These are phyloP conservation scores for Choanephora cucurbitarum DNA, from an alignment of 371 early-diverging fungal genomes.

Conservation along the genomic window DNA sequence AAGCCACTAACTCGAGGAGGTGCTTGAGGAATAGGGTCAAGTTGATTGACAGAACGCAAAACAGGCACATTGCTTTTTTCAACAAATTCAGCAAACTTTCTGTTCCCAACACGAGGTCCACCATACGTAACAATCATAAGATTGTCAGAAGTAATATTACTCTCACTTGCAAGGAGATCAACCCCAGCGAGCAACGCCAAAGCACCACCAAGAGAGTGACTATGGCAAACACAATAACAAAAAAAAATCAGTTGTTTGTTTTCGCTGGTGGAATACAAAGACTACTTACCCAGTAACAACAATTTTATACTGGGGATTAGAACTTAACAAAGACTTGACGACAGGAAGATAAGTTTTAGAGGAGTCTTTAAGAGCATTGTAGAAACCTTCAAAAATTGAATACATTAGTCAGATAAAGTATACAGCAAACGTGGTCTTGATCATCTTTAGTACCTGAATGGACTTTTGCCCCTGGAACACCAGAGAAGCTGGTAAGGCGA, in stretches of 20 bases:
- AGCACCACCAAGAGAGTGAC: constrained; percentile 32
- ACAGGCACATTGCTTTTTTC: constrained; percentile 21
- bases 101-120: constrained; percentile 32
- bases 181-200: constrained; percentile 22
- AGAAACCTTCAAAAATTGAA: background rate
- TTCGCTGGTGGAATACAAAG: too few species aligned
- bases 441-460: constrained; percentile 28
- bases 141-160: constrained; percentile 12
- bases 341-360: constrained; percentile 4
- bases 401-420: too few species aligned
- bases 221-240: background rate
- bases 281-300: constrained; percentile 19
- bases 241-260: background rate
- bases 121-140: constrained; percentile 24
- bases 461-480: constrained; percentile 21
- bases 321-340: constrained; percentile 5
- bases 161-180: constrained; percentile 27
- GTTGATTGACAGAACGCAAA: constrained; percentile 23
- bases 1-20: constrained; percentile 29
- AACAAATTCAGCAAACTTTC: constrained; percentile 29
- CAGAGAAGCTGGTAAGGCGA: constrained; percentile 4
- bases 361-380: background rate
- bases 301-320: constrained; percentile 16
- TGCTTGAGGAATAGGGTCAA: constrained; percentile 32
- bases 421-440: too few species aligned